Evolutionary conservation across 768 basidiomycete genomes (phyloP).

Genomic region (Rhizopogon vulgaris): DNA sequence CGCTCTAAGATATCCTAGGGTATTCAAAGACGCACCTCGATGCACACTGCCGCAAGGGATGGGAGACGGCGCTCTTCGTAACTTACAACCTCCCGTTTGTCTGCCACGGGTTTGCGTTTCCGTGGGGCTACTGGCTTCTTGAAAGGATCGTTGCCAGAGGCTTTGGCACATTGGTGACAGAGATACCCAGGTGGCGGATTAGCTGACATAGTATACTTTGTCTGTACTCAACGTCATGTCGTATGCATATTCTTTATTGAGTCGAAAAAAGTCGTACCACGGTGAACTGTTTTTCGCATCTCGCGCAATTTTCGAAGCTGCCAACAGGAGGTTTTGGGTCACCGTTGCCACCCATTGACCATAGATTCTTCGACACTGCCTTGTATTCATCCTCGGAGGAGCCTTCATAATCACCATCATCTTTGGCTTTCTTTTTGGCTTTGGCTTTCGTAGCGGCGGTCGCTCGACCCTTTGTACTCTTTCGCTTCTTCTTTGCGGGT

Average conservation of each 20-base stretch:
- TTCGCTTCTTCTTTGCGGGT: slow-evolving; percentile 55
- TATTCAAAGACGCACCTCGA: slow-evolving; percentile 43
- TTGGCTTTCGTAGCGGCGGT: slow-evolving; percentile 34
- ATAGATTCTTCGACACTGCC: slow-evolving; percentile 49
- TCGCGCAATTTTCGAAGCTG: slow-evolving; percentile 73
- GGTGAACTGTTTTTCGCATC: slow-evolving; percentile 80
- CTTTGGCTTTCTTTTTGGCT: slow-evolving; percentile 35
- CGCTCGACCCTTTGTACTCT: slow-evolving; percentile 37
- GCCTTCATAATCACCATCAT: slow-evolving; percentile 43
- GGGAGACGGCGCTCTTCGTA: slow-evolving; percentile 70
- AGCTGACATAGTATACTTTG: slow-evolving; percentile 78
- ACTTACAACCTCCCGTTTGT: slow-evolving; percentile 60
- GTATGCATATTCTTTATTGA: background rate
- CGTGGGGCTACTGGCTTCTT: slow-evolving; percentile 63
- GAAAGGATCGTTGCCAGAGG: slow-evolving; percentile 76
- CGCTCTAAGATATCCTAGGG: background rate
- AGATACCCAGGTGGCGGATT: slow-evolving; percentile 69
- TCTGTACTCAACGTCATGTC: slow-evolving; percentile 36
- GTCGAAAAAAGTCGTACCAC: slow-evolving; percentile 46
- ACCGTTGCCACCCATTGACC: slow-evolving; percentile 25
- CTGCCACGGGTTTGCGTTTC: slow-evolving; percentile 57
- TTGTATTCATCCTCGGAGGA: slow-evolving; percentile 64
- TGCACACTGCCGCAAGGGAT: slow-evolving; percentile 72
- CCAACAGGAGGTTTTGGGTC: slow-evolving; percentile 62
- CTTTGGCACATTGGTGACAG: slow-evolving; percentile 80